phyloP scores from a whole-genome alignment of 371 early-diverging fungal genomes.

The Choanephora cucurbitarum region DNA sequence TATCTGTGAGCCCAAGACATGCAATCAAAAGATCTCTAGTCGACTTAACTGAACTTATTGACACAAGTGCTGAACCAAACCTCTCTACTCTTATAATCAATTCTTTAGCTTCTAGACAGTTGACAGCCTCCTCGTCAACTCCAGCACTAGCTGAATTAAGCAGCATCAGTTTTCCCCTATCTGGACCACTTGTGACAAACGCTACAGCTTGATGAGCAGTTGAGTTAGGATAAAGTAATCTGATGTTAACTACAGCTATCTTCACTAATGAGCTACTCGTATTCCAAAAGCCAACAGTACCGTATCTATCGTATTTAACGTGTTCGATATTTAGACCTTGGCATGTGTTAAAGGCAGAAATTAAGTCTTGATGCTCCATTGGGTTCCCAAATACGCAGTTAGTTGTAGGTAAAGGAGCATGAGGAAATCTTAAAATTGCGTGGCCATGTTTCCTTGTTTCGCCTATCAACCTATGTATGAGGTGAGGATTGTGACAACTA shows the following conservation, averaged over 20 bases:
- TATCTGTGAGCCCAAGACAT: slow-evolving; percentile 28
- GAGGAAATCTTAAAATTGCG: slow-evolving; percentile 14
- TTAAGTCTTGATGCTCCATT: slow-evolving; percentile 1
- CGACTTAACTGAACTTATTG: slow-evolving; percentile 8
- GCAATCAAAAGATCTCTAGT: slow-evolving; percentile 9
- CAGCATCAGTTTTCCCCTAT: slow-evolving; percentile 8
- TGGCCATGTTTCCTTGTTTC: slow-evolving; percentile 6
- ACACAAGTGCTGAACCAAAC: slow-evolving; percentile 8
- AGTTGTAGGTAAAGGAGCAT: slow-evolving; percentile 15
- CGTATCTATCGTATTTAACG: slow-evolving; percentile 7
- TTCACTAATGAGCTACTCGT: not conserved
- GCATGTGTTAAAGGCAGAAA: not conserved
- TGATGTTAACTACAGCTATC: slow-evolving; percentile 7
- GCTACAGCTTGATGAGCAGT: slow-evolving; percentile 1
- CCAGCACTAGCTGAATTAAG: not conserved
- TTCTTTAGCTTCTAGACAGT: too few species aligned
- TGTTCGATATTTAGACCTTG: not conserved
- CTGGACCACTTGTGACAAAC: slow-evolving; percentile 13
- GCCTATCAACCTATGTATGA: slow-evolving; percentile 25
- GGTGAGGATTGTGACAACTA: slow-evolving; percentile 20
- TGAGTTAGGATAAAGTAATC: not conserved
- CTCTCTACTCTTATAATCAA: not conserved
- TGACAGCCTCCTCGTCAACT: too few species aligned
- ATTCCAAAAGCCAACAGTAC: slow-evolving; percentile 26
- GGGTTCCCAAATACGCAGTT: slow-evolving; percentile 22